These are phyloP conservation scores for Gossypium davidsonii DNA, from an alignment of 441 rosid genomes.

Conservation along the genomic window DNA sequence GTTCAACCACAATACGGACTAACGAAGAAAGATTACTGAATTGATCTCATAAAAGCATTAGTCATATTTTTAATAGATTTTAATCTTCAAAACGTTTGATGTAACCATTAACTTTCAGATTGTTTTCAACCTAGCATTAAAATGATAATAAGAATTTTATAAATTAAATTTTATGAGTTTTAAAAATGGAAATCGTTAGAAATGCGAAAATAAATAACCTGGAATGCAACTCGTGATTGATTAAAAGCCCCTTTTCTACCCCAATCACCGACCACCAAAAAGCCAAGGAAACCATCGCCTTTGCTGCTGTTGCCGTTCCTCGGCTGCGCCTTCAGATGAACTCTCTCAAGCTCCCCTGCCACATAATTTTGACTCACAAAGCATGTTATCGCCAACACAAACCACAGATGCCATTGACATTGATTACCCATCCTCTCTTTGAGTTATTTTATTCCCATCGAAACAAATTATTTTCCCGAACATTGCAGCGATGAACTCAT, in stretches of 20 bases:
- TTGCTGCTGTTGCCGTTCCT: constrained; percentile 13
- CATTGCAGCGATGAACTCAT: neutral
- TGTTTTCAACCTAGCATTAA: no score
- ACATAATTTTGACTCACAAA: constrained; percentile 10
- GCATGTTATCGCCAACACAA: constrained; percentile 6
- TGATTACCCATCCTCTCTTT: neutral
- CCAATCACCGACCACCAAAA: constrained; percentile 74
- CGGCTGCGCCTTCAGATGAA: constrained; percentile 29
- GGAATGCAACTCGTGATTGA: constrained; percentile 60
- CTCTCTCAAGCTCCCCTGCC: constrained; percentile 35
- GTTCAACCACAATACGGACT: no score
- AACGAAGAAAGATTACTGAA: no score
- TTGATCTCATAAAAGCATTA: no score
- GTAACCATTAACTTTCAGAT: no score
- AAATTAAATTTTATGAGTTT: no score
- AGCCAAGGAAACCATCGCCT: constrained; percentile 36
- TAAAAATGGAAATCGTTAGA: no score
- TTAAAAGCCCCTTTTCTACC: constrained; percentile 64
- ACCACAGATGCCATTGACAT: neutral
- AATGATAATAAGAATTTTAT: no score
- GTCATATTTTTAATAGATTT: no score
- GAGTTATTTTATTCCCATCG: neutral
- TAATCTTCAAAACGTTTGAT: no score
- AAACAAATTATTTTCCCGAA: neutral
- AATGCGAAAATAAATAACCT: constrained; percentile 28